phyloP scores from a whole-genome alignment of 2,329 filamentous ascomycete species.

The Neoarthrinium moseri region DNA sequence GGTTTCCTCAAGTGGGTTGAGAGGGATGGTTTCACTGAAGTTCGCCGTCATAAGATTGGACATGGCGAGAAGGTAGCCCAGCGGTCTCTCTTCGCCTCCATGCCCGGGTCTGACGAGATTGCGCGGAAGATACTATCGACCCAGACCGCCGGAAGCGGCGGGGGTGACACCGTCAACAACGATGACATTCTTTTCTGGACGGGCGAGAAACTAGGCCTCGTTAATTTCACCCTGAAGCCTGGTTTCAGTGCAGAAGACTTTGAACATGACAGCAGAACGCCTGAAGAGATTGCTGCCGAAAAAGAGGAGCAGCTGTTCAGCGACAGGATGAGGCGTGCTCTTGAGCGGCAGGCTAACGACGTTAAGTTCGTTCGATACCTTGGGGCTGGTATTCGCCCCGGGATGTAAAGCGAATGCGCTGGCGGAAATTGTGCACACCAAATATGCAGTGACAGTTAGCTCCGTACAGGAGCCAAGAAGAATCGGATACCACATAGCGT shows the following conservation, averaged over 20 bases:
- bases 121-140: constrained; percentile 77
- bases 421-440: no score
- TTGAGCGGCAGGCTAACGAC: constrained; percentile 78
- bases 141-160: constrained; percentile 29
- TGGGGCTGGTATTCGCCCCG: constrained; percentile 43
- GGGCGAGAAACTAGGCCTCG: constrained; percentile 75
- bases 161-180: constrained; percentile 36
- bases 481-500: no score
- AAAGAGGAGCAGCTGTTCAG: constrained; percentile 60
- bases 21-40: constrained; percentile 70
- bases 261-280: constrained; percentile 41
- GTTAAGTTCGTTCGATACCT: constrained; percentile 71
- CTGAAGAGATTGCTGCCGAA: constrained; percentile 49
- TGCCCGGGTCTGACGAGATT: constrained; percentile 64
- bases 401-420: no score
- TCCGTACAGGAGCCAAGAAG: no score
- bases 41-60: constrained; percentile 53
- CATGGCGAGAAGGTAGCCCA: constrained; percentile 48
- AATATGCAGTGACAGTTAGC: no score
- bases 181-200: constrained; percentile 85
- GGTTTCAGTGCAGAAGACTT: constrained; percentile 52
- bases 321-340: constrained; percentile 70
- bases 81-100: constrained; percentile 49
- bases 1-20: constrained; percentile 91
- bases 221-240: constrained; percentile 58